Evolutionary conservation across 2,329 filamentous ascomycete genomes (phyloP).

Genomic region (Fusarium sp.): DNA sequence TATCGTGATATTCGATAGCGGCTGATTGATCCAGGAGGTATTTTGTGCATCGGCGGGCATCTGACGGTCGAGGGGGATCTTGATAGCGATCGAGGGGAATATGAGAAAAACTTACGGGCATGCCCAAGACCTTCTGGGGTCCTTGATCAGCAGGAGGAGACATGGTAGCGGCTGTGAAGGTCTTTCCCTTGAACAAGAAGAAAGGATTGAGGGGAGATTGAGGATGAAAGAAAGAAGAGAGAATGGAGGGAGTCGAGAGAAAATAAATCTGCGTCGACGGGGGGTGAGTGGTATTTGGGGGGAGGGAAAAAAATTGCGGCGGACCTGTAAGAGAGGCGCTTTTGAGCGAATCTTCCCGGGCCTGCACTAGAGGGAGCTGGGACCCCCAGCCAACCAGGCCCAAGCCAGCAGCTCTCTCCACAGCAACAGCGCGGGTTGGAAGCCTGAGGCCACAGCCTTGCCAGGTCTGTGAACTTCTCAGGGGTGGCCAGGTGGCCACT

Average conservation of each 20-base stretch:
- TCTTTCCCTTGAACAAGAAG: slow-evolving; percentile 59
- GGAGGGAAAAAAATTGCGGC: slow-evolving; percentile 63
- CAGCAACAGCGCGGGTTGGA: slow-evolving; percentile 50
- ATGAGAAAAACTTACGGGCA: slow-evolving; percentile 68
- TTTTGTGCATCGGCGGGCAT: slow-evolving; percentile 49
- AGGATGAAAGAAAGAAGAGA: slow-evolving; percentile 59
- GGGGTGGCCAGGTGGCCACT: slow-evolving; percentile 43
- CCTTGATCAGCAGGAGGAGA: slow-evolving; percentile 59
- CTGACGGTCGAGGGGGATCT: slow-evolving; percentile 38
- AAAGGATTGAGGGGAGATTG: slow-evolving; percentile 74
- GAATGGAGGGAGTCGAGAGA: slow-evolving; percentile 58
- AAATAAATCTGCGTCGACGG: slow-evolving; percentile 61
- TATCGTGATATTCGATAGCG: slow-evolving; percentile 7
- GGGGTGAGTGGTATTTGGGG: slow-evolving; percentile 58
- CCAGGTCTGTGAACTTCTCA: slow-evolving; percentile 36
- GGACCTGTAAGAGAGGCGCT: slow-evolving; percentile 60
- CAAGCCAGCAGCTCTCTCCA: slow-evolving; percentile 45
- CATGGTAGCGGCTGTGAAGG: slow-evolving; percentile 63
- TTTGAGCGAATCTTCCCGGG: slow-evolving; percentile 68
- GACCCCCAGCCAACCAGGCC: slow-evolving; percentile 45
- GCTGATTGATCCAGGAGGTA: slow-evolving; percentile 18
- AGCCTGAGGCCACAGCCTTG: slow-evolving; percentile 52
- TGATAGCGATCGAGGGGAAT: slow-evolving; percentile 9
- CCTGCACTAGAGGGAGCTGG: slow-evolving; percentile 53
- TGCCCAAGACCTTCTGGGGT: slow-evolving; percentile 72